Conservation (phyloP, 2,329 filamentous ascomycete genomes). For the Helotiales sp. region DNA sequence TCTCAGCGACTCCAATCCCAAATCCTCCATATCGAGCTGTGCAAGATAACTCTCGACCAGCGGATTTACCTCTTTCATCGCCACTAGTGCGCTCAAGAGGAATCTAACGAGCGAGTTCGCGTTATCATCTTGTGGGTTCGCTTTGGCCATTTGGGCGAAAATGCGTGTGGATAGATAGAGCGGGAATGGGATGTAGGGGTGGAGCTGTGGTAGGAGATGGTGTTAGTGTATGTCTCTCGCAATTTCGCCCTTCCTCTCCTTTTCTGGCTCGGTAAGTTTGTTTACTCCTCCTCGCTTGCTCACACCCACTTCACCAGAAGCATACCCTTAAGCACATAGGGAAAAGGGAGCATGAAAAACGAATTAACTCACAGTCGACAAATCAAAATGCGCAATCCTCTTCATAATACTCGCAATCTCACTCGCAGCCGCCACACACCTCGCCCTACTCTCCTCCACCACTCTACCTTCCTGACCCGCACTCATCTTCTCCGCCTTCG, state of each 20-base stretch:
- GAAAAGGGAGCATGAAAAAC: not conserved
- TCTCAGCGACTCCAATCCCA: constrained; percentile 6
- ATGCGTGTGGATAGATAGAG: constrained; percentile 14
- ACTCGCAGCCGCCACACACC: constrained; percentile 82
- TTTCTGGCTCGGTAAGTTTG: not conserved
- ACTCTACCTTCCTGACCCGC: constrained; percentile 71
- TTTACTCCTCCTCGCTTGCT: not conserved
- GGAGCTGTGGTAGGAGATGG: constrained; percentile 9
- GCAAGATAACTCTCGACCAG: constrained; percentile 13
- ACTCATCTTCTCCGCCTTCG: constrained; percentile 81
- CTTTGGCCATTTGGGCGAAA: constrained; percentile 12
- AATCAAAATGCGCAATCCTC: constrained; percentile 15
- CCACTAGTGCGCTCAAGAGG: constrained; percentile 13
- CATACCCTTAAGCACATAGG: not conserved
- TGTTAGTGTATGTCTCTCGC: not conserved
- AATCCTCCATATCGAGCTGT: constrained; percentile 14
- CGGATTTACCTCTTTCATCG: constrained; percentile 15
- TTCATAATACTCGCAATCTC: constrained; percentile 19
- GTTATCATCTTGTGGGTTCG: constrained; percentile 4
- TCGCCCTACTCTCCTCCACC: constrained; percentile 83
- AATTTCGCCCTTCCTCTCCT: not conserved
- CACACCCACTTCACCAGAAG: not conserved
- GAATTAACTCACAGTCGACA: constrained; percentile 7
- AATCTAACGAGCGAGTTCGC: constrained; percentile 4
- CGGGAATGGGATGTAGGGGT: constrained; percentile 18